Evolutionary conservation across 2,329 filamentous ascomycete species (phyloP), one percentile per base, ranked within the genome.

Genomic region (Curvularia spicifera): DNA sequence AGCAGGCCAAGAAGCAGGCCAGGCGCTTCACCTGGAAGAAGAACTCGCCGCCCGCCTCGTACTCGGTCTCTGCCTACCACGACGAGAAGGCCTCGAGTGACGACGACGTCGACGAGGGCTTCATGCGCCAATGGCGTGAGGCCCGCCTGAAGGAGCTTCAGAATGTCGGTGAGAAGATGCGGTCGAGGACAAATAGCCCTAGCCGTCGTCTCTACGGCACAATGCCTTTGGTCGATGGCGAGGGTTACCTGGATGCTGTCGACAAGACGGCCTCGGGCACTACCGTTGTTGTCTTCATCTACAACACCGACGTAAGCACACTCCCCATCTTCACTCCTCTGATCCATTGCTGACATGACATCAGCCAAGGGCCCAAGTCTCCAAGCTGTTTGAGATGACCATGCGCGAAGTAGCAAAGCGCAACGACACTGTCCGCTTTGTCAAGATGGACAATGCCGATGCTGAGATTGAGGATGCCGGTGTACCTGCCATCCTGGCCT

Each of bases 201-300:
- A 93, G 89, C 68, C 85, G 90, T 63, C 83, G 91, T 64, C 83
- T 89, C 57, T 98, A 90, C 74, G 95, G 95, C 22, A 85, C 84
- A 12, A 81, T 98, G 62, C 89, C 93, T 61, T 85, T 87, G 58
- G 95, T 98, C 1, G 93, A 98, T 80, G 94, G 92, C 7, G 82
- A 90, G 64, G 95, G 93, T 18, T 99, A 96, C 71, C 84, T 99
- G n/a, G 93, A 98, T 77, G 93, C 94, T 54, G 92, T 98, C 67
- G 95, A 99, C 80, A 95, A 92, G 78, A 91, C 94, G 4, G 83
- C 87, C 39, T 79, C 88, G 47, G 91, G 94, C 46, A 94, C 91
- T 0, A 85, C 90, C 3, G 93, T 98, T 1, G 90, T 97, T 2
- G 95, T 99, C 28, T 96, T 94, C 79, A 93, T 99, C 65, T 95